phyloP scores from a whole-genome alignment of 257 asterid species.

The Penstemon eatonii region DNA sequence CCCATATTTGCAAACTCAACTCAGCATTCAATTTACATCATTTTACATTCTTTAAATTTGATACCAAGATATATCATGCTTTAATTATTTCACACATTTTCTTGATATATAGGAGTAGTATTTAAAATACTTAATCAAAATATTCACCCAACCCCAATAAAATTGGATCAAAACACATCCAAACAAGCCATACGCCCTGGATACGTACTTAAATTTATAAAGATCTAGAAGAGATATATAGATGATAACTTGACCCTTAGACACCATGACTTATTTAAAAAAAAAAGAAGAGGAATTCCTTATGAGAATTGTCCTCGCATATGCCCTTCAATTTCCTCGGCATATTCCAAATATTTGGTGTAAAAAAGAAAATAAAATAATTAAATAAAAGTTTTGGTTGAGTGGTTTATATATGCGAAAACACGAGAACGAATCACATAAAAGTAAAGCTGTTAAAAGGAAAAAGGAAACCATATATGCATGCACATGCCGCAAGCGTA shows the following conservation, averaged over 20 bases:
- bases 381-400: not conserved
- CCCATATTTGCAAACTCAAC: no score
- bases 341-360: slow-evolving; percentile 35
- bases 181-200: not conserved
- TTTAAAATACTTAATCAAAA: no score
- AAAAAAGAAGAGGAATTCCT: slow-evolving; percentile 4
- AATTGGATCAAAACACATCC: not conserved
- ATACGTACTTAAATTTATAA: not conserved
- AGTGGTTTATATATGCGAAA: slow-evolving; percentile 29
- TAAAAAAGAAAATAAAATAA: slow-evolving; percentile 4
- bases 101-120: not conserved
- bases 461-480: not conserved
- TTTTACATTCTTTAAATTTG: no score
- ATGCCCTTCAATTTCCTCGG: slow-evolving; percentile 35
- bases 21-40: no score
- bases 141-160: not conserved
- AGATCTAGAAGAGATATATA: not conserved
- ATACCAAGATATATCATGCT: no score
- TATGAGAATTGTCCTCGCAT: slow-evolving; percentile 38
- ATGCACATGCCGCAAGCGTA: not conserved
- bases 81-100: not conserved
- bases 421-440: slow-evolving; percentile 25
- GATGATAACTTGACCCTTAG: not conserved
- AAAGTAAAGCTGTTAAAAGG: not conserved
- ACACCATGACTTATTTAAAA: not conserved